phyloP scores from a whole-genome alignment of 2,329 filamentous ascomycete genomes.

The Truncatella angustata region DNA sequence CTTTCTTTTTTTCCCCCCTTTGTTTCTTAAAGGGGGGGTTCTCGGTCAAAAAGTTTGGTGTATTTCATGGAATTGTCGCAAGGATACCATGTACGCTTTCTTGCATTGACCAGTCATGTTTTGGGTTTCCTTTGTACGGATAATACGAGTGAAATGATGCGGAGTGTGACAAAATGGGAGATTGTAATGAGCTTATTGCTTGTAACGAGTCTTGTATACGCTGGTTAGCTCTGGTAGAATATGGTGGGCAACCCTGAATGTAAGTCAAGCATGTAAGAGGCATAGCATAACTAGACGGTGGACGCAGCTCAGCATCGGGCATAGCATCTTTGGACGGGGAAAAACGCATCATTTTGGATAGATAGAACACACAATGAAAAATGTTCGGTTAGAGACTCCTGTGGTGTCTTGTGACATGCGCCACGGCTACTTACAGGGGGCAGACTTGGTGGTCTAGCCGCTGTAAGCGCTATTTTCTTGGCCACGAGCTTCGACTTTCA shows the following conservation, averaged over 20 bases:
- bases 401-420: not conserved
- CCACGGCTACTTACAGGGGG: too few species aligned
- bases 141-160: not conserved
- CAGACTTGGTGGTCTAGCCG: too few species aligned
- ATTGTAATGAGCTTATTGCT: not conserved
- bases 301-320: slow-evolving; percentile 5
- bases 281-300: slow-evolving; percentile 7
- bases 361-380: not conserved
- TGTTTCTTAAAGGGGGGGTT: too few species aligned
- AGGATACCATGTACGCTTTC: not conserved
- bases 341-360: not conserved
- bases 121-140: not conserved
- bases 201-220: slow-evolving; percentile 8
- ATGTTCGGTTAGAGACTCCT: not conserved
- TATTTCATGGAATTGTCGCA: not conserved
- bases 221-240: not conserved
- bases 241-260: not conserved
- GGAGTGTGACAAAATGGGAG: not conserved
- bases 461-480: too few species aligned
- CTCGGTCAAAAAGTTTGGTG: not conserved
- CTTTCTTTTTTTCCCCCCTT: too few species aligned
- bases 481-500: too few species aligned
- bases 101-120: not conserved
- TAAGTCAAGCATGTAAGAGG: slow-evolving; percentile 2
- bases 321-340: not conserved